Conservation (phyloP, 805 yeast genomes). For the Blastobotrys terrestris region DNA sequence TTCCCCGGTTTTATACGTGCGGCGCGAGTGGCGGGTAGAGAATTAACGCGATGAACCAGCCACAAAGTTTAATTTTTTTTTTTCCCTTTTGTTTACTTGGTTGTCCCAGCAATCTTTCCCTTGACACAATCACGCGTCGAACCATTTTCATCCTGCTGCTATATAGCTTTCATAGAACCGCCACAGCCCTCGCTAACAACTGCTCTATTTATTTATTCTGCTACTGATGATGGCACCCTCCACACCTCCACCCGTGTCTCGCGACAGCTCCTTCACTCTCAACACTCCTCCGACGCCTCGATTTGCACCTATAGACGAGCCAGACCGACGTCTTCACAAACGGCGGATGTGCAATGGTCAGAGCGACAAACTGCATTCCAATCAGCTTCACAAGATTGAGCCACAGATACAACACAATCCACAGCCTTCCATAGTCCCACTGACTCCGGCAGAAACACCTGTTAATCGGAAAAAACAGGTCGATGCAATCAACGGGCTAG, state of each 20-base stretch:
- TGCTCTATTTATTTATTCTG: not conserved
- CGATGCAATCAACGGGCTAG: constrained; percentile 11
- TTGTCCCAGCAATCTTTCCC: not conserved
- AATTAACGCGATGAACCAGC: not conserved
- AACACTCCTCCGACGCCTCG: constrained; percentile 22
- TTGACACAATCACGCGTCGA: not conserved
- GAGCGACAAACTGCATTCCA: not conserved
- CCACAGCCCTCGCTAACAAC: not conserved
- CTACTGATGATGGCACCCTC: constrained; percentile 8
- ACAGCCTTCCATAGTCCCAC: constrained; percentile 7
- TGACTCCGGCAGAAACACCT: constrained; percentile 24
- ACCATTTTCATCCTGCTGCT: not conserved
- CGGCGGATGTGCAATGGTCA: not conserved
- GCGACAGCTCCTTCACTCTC: constrained; percentile 6
- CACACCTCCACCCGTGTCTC: constrained; percentile 14
- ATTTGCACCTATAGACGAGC: constrained; percentile 23
- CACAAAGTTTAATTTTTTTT: not conserved
- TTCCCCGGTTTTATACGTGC: not conserved
- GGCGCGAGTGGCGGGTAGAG: not conserved
- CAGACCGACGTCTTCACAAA: constrained; percentile 11
- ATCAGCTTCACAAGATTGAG: not conserved
- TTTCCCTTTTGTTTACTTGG: not conserved
- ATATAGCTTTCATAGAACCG: not conserved
- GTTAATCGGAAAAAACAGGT: constrained; percentile 14
- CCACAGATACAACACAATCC: not conserved